Evolutionary conservation across 106 monocot genomes (phyloP).

Genomic region (Dendrobium officinale): DNA sequence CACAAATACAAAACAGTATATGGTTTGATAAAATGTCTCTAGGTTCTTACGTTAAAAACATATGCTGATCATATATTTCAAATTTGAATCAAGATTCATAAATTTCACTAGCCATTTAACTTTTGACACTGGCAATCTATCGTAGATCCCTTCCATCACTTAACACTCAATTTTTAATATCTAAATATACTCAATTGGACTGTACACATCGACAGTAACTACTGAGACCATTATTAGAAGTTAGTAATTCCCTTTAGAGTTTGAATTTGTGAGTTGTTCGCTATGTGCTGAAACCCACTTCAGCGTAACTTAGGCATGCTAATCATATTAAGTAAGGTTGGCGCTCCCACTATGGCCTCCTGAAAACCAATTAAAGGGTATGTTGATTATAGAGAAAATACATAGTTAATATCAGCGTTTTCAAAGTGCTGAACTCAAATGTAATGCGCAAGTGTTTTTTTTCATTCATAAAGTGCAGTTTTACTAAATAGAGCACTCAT

Average conservation of each 20-base stretch:
- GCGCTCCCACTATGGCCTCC: not conserved
- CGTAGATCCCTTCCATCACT: not conserved
- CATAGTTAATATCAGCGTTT: no score
- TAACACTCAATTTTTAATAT: not conserved
- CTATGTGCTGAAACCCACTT: no score
- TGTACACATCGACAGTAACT: not conserved
- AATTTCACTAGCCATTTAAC: constrained; percentile 2
- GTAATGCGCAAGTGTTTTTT: no score
- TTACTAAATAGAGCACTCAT: no score
- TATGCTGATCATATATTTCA: not conserved
- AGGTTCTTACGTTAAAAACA: not conserved
- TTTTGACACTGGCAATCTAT: not conserved
- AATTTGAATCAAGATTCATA: not conserved
- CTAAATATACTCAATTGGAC: not conserved
- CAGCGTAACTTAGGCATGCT: not conserved
- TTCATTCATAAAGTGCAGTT: no score
- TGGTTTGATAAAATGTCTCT: not conserved
- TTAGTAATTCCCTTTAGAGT: not conserved
- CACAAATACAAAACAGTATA: not conserved
- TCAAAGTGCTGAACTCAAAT: no score
- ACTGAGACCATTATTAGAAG: not conserved
- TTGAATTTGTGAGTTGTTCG: not conserved
- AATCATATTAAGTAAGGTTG: not conserved
- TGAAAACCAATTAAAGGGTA: not conserved
- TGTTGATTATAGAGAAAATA: no score